Evolutionary conservation across 768 basidiomycete genomes (phyloP), one percentile per base, ranked within the genome.

Genomic region (Boletus coccyginus): DNA sequence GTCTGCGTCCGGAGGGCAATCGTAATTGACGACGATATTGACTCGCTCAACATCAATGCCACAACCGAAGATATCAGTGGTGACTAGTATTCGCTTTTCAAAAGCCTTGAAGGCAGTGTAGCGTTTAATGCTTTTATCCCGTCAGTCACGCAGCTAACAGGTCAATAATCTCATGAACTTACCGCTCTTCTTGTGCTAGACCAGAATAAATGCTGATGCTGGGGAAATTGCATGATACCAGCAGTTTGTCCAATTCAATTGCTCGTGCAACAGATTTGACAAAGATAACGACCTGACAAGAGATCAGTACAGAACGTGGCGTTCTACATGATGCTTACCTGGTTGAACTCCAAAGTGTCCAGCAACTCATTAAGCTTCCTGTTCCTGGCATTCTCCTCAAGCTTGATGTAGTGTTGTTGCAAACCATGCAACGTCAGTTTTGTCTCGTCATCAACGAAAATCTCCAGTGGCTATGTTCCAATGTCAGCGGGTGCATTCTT

Each of bases 21-120:
- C 97, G 70, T 99, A 99, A 75, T 99, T 99, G 78, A 99, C 84
- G 49, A 99, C 97, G 56, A 98, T 98, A 76, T 99, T 99, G 65
- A 99, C 97, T 58, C 97, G 93, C 73, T 99, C 97, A 21, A 99
- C 96, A 77, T 99, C 97, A 62, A 99, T 99, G 62, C 96, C 97
- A 73, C 97, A 92, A 57, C 97, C 97, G 59, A 99, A 99, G 62
- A 99, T 98, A 72, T 99, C 97, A 19, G 97, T 99, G 19, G 95
- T 95, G 41, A 99, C 97, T 19, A 99, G 82, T 62, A 99, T 98
- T 62, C 97, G 94, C 77, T 98, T 99, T 79, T 99, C 97, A 63
- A 99, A 99, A 17, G 92, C 92, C 76, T 99, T 99, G 83, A 99
- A 99, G 38, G 95, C 93, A 29, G 92, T 91, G 77, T 98, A 99